Base-by-base conservation (phyloP, 116 monocot genomes). In the Iris pallida region DNA sequence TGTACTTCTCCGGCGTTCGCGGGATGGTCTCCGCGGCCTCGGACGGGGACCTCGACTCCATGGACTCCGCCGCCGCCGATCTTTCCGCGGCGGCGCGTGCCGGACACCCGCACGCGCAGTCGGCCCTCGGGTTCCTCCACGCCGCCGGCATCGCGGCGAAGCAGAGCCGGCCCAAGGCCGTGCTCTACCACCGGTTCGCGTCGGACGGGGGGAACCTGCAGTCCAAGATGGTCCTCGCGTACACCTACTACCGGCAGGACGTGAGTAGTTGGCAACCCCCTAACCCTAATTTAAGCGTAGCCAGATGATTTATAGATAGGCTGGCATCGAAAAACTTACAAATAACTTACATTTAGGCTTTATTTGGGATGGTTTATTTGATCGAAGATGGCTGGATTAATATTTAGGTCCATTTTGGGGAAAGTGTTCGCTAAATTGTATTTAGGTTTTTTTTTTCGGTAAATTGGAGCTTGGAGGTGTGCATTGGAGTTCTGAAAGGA, bases 191-290 rank as follows among this genome's bases (percentile, higher is more conserved):
- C 70, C 66, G 73, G 19, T 93, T 93, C 18, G 86, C 93, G 0
- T 79, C 89, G 16, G 80, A 86, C 3, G 84, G 66, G 0, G 89
- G 89, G 42, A 85, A 80, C 61, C 75, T 84, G 77, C 89, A 86
- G 78, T 93, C 93, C 42, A 89, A 86, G 82, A 86, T 93, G 93
- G 82, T 73, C 11, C 83, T 86, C 13, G 93, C 89, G 12, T 89
- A 89, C 61, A 79, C 75, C 41, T 89, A 82, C 68, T 86, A 79
- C 61, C 83, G 93, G 14, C 93, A 89, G 63, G 93, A 84, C 15
- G 93, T 89, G 59, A 76, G 30, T 30, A 30, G 30, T 30, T 30
- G 30, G 30, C 30, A 30, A 30, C 30, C 30, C 30, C 30, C 30
- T 30, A 30, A 30, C 30, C 30, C 30, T 30, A 30, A 3, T 30